A percentile compares a stretch with the other conserved stretches of the same genome.
These are phyloP conservation scores for Fusarium sulawesiense DNA, from an alignment of 2,329 filamentous ascomycete genomes.

Conservation along the genomic window DNA sequence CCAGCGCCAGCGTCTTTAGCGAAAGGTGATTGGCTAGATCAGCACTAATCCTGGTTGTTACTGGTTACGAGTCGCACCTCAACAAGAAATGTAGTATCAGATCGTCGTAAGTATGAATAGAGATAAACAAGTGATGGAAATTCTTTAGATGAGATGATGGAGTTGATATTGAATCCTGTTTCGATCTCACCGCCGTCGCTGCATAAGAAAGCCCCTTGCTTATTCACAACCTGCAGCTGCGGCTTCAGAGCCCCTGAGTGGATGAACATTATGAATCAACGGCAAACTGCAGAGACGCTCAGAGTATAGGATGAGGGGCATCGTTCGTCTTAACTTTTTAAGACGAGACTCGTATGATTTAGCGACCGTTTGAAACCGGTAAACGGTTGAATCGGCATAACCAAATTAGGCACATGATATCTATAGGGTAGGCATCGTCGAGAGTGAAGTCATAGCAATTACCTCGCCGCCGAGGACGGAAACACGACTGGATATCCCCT, in stretches of 20 bases:
- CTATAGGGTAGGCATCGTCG: not conserved
- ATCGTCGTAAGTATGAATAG: not conserved
- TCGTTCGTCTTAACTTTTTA: not conserved
- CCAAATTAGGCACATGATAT: not conserved
- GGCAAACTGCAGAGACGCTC: not conserved
- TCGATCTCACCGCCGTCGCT: conserved; percentile 14
- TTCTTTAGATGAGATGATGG: not conserved
- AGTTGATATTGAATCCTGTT: not conserved
- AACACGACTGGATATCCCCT: not conserved
- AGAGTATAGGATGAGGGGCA: not conserved
- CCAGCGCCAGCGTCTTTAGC: conserved; percentile 28
- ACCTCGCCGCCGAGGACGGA: not conserved
- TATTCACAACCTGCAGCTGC: conserved; percentile 18
- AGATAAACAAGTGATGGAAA: not conserved
- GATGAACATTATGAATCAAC: not conserved
- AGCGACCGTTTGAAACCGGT: not conserved
- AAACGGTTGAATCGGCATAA: not conserved
- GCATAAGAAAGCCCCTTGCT: conserved; percentile 8
- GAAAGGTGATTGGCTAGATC: conserved; percentile 22
- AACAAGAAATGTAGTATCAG: not conserved
- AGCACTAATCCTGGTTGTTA: conserved; percentile 13
- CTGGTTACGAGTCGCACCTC: not conserved
- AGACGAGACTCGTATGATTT: not conserved
- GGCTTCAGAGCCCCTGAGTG: not conserved
- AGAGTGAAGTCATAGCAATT: not conserved